Conservation (phyloP, 192 early-diverging fungal species). For the Spizellomyces punctatus region DNA sequence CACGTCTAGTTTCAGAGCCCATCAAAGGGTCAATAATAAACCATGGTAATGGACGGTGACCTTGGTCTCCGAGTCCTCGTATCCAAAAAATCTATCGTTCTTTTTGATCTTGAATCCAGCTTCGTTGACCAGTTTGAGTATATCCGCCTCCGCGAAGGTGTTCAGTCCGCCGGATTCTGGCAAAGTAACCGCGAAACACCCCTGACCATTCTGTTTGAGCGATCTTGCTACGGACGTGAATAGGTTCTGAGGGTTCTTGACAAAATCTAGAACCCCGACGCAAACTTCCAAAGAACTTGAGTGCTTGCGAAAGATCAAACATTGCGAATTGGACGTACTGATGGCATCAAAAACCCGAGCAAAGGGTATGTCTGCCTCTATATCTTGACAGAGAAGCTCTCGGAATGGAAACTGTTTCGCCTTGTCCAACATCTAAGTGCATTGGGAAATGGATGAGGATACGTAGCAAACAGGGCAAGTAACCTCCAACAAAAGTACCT, state of each 20-base stretch:
- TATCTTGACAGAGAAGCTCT: slow-evolving; percentile 29
- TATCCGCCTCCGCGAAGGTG: slow-evolving; percentile 4
- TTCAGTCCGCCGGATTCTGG: slow-evolving; percentile 26
- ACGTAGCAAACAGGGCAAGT: neutral
- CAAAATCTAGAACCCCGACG: slow-evolving; percentile 37
- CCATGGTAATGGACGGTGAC: slow-evolving; percentile 28
- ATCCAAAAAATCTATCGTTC: slow-evolving; percentile 31
- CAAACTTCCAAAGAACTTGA: slow-evolving; percentile 22
- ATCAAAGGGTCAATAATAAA: slow-evolving; percentile 10
- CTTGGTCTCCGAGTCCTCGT: slow-evolving; percentile 31
- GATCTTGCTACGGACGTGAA: neutral
- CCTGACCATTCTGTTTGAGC: neutral
- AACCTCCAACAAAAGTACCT: slow-evolving; percentile 11
- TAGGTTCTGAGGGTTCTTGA: slow-evolving; percentile 2
- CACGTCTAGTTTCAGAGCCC: too few relatives aligned
- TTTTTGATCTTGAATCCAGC: slow-evolving; percentile 18
- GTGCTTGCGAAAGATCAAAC: slow-evolving; percentile 9
- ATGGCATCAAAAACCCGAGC: slow-evolving; percentile 24
- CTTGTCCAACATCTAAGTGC: slow-evolving; percentile 30
- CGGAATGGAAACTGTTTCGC: slow-evolving; percentile 28
- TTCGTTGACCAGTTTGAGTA: slow-evolving; percentile 1
- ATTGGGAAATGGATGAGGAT: neutral
- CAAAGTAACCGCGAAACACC: slow-evolving; percentile 27
- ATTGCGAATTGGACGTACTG: slow-evolving; percentile 4
- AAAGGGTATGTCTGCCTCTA: slow-evolving; percentile 25